Conservation (phyloP, 2,329 filamentous ascomycete species). For the Diaporthe helianthi region DNA sequence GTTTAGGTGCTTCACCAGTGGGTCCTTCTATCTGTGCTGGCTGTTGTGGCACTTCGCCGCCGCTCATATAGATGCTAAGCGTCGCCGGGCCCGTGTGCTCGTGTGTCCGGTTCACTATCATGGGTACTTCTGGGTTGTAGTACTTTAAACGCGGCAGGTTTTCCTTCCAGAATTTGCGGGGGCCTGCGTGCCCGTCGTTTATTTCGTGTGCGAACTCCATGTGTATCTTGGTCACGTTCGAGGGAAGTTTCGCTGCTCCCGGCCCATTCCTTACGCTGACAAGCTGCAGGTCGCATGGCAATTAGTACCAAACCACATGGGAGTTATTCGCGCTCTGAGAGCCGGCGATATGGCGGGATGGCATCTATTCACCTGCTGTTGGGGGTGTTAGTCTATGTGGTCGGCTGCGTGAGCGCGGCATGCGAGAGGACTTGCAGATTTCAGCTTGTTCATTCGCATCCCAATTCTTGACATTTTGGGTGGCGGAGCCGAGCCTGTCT, state of each 20-base stretch:
- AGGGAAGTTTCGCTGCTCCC: conserved; percentile 81
- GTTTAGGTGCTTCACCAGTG: conserved; percentile 1
- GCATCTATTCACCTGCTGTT: conserved; percentile 52
- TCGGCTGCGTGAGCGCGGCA: conserved; percentile 5
- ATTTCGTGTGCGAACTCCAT: conserved; percentile 71
- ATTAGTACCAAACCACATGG: conserved; percentile 36
- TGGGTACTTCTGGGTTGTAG: conserved; percentile 86
- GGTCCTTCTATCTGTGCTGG: not conserved
- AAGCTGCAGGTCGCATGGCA: conserved; percentile 59
- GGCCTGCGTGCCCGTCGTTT: conserved; percentile 73
- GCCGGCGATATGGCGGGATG: conserved; percentile 33
- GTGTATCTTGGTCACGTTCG: conserved; percentile 76
- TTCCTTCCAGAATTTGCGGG: conserved; percentile 85
- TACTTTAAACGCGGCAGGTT: conserved; percentile 89
- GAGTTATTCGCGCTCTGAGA: conserved; percentile 10
- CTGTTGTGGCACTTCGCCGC: conserved; percentile 36
- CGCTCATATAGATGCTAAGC: conserved; percentile 68
- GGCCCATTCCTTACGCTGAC: conserved; percentile 79
- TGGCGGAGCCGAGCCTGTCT: conserved; percentile 21
- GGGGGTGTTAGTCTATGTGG: conserved; percentile 37
- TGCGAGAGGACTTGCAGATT: conserved; percentile 62
- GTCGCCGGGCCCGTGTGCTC: conserved; percentile 63
- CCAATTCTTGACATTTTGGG: conserved; percentile 53
- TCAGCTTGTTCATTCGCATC: conserved; percentile 77
- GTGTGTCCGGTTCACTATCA: conserved; percentile 77